phyloP scores from a whole-genome alignment of 768 basidiomycete genomes.

The Gyrodon lividus region DNA sequence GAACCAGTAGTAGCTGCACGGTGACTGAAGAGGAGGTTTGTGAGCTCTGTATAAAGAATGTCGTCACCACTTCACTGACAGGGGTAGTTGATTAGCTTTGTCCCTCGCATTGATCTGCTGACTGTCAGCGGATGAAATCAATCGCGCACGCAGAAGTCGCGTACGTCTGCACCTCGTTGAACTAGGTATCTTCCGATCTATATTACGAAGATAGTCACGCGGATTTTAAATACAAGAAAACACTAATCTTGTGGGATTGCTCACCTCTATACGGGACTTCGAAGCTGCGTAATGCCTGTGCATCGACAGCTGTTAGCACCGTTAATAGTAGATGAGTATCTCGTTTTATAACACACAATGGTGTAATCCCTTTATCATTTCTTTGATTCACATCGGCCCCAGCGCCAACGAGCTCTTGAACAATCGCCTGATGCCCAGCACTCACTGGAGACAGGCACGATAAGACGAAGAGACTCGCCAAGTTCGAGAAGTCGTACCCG shows the following conservation, averaged over 20 bases:
- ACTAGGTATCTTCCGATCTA: slow-evolving; percentile 90
- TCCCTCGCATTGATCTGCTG: slow-evolving; percentile 90
- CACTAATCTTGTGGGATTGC: slow-evolving; percentile 26
- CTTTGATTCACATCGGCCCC: slow-evolving; percentile 79
- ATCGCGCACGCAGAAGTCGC: slow-evolving; percentile 38
- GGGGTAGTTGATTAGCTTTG: slow-evolving; percentile 87
- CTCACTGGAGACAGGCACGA: slow-evolving; percentile 51
- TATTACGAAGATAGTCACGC: slow-evolving; percentile 26
- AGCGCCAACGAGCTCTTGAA: slow-evolving; percentile 74
- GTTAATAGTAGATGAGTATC: neutral
- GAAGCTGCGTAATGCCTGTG: slow-evolving; percentile 90
- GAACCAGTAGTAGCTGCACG: slow-evolving; percentile 96
- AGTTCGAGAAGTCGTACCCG: slow-evolving; percentile 43
- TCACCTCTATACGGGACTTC: slow-evolving; percentile 81
- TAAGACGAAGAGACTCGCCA: neutral
- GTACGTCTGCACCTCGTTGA: slow-evolving; percentile 85
- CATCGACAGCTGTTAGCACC: slow-evolving; percentile 10
- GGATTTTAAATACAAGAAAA: slow-evolving; percentile 18
- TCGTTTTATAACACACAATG: slow-evolving; percentile 54
- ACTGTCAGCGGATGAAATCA: slow-evolving; percentile 30
- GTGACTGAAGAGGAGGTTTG: slow-evolving; percentile 52
- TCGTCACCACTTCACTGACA: slow-evolving; percentile 44
- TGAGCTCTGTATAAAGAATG: slow-evolving; percentile 4
- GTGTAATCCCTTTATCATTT: slow-evolving; percentile 81
- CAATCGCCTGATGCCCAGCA: slow-evolving; percentile 74